Conservation (phyloP, 805 yeast genomes). For the Kuraishia floccosa region DNA sequence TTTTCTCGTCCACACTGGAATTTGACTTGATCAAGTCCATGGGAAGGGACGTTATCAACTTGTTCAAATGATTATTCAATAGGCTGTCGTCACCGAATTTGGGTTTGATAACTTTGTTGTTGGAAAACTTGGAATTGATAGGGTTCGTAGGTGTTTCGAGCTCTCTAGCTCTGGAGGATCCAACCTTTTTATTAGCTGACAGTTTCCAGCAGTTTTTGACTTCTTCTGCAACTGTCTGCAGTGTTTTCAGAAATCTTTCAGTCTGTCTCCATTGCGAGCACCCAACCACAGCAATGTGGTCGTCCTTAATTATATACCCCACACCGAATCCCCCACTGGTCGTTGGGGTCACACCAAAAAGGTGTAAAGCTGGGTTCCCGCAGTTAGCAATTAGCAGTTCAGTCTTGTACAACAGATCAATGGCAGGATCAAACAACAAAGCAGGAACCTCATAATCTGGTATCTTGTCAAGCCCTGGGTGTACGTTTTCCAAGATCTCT, state of each 20-base stretch:
- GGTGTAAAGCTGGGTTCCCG: conserved; percentile 47
- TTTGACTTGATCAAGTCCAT: conserved; percentile 18
- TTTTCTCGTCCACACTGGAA: conserved; percentile 5
- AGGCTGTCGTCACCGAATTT: conserved; percentile 3
- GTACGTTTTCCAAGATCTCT: conserved; percentile 31
- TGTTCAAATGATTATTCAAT: conserved; percentile 12
- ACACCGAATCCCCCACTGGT: conserved; percentile 48
- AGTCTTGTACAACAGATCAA: conserved; percentile 22
- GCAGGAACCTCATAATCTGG: conserved; percentile 22
- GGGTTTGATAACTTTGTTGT: conserved; percentile 3
- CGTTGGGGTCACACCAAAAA: conserved; percentile 52
- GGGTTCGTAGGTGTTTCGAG: neutral
- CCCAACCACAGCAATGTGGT: conserved; percentile 36
- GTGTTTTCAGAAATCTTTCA: conserved; percentile 38
- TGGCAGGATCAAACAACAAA: conserved; percentile 28
- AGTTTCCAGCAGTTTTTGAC: conserved; percentile 24
- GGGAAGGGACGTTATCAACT: conserved; percentile 17
- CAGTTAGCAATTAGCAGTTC: conserved; percentile 37
- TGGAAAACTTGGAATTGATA: neutral
- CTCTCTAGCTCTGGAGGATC: conserved; percentile 4
- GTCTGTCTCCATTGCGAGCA: conserved; percentile 54
- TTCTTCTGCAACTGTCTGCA: conserved; percentile 37
- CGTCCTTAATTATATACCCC: conserved; percentile 43
- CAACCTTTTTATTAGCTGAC: conserved; percentile 3
- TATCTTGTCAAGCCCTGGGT: conserved; percentile 27